These are phyloP conservation scores for Ustanciosporium gigantosporum DNA, from an alignment of 1,284 basidiomycete genomes.

Conservation along the genomic window DNA sequence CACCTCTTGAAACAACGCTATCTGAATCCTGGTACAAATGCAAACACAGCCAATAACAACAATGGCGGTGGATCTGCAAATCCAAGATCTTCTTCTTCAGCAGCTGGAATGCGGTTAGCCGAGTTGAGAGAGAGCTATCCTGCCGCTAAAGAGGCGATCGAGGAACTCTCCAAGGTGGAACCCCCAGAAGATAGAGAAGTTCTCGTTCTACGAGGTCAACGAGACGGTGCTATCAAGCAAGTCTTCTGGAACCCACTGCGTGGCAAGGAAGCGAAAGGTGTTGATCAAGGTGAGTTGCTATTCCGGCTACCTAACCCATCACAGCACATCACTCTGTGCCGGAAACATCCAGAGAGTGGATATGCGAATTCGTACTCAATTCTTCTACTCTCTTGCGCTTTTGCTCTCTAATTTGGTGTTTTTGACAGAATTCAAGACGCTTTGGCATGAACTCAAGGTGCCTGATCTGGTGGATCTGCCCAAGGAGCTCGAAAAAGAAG, in stretches of 20 bases:
- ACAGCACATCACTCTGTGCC: too few relatives aligned
- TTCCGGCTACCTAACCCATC: neutral
- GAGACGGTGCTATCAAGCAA: conserved; percentile 73
- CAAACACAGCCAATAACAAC: conserved; percentile 20
- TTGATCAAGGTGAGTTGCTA: conserved; percentile 74
- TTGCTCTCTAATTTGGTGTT: too few relatives aligned
- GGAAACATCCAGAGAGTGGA: too few relatives aligned
- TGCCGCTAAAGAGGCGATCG: conserved; percentile 66
- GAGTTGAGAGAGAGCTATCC: conserved; percentile 87
- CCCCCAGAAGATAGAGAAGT: conserved; percentile 78
- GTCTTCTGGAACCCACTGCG: conserved; percentile 91
- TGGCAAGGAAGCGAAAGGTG: conserved; percentile 70
- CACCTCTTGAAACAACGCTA: conserved; percentile 68
- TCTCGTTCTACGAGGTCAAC: conserved; percentile 77
- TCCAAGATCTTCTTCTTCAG: too few relatives aligned
- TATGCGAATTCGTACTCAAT: too few relatives aligned
- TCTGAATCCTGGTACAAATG: conserved; percentile 38
- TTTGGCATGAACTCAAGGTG: conserved; percentile 82
- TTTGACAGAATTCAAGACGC: conserved; percentile 75
- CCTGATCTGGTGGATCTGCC: conserved; percentile 81
- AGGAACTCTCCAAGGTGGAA: conserved; percentile 46
- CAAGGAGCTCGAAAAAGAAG: conserved; percentile 70
- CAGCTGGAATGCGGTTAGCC: conserved; percentile 75
- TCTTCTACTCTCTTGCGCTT: neutral
- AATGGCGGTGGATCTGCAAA: neutral